A percentile compares a stretch with the other conserved stretches of the same genome.
Evolutionary conservation across 371 early-diverging fungal genomes (phyloP).

Genomic region (Saksenaea vasiformis): DNA sequence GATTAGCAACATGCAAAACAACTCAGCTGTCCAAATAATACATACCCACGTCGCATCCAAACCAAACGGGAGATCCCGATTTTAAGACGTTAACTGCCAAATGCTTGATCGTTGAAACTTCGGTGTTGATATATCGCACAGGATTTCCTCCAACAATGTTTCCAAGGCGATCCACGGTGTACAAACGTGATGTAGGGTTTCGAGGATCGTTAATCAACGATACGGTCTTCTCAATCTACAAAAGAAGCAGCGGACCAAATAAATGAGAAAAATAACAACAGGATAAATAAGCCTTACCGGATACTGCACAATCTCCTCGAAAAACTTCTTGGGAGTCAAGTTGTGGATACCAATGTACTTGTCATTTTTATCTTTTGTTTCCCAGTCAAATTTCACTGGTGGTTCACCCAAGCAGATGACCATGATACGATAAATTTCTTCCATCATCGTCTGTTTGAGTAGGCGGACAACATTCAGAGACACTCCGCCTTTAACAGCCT

Average conservation of each 20-base stretch:
- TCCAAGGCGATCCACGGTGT: slow-evolving; percentile 78
- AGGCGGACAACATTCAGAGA: slow-evolving; percentile 36
- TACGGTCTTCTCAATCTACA: slow-evolving; percentile 62
- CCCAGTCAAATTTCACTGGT: slow-evolving; percentile 72
- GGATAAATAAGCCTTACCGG: slow-evolving; percentile 36
- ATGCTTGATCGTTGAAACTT: slow-evolving; percentile 58
- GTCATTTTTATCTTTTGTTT: slow-evolving; percentile 69
- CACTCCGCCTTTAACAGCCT: slow-evolving; percentile 45
- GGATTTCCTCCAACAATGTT: slow-evolving; percentile 71
- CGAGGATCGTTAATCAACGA: slow-evolving; percentile 84
- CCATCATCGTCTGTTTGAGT: slow-evolving; percentile 63
- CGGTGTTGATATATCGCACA: slow-evolving; percentile 73
- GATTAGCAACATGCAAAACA: neutral
- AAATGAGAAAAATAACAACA: neutral
- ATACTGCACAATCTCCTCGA: slow-evolving; percentile 65
- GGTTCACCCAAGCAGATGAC: slow-evolving; percentile 79
- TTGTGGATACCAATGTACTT: slow-evolving; percentile 56
- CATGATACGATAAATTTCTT: slow-evolving; percentile 74
- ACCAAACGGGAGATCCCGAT: slow-evolving; percentile 77
- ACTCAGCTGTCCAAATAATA: neutral
- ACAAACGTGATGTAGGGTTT: slow-evolving; percentile 58
- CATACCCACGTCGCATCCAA: slow-evolving; percentile 83
- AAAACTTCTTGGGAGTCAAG: slow-evolving; percentile 69
- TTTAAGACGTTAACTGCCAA: slow-evolving; percentile 63
- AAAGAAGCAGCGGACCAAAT: too few relatives aligned